A percentile compares a stretch with the other conserved stretches of the same genome.
These are phyloP conservation scores for Collybiopsis luxurians DNA, from an alignment of 768 basidiomycete species.

Conservation along the genomic window DNA sequence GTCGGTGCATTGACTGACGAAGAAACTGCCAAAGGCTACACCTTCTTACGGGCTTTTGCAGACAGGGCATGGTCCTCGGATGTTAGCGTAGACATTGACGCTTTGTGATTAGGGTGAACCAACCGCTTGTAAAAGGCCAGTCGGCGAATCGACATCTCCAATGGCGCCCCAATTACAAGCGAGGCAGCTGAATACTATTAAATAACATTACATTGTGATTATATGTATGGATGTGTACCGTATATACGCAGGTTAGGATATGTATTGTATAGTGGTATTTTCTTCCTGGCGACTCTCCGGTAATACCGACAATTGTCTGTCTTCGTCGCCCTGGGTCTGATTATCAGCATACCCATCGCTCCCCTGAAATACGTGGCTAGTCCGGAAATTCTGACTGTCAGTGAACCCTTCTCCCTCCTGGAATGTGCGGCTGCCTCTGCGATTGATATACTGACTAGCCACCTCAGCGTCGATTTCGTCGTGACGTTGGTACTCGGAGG, in stretches of 20 bases:
- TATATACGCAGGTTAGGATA: not conserved
- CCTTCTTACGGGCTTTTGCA: conserved; percentile 47
- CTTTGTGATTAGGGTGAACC: too few relatives aligned
- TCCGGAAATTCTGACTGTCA: not conserved
- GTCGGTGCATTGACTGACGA: conserved; percentile 42
- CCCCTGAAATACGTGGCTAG: not conserved
- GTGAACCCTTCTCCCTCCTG: conserved; percentile 9
- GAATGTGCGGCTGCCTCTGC: not conserved
- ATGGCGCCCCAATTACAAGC: too few relatives aligned
- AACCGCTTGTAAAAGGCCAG: too few relatives aligned
- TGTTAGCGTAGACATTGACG: conserved; percentile 35
- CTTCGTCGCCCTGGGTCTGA: not conserved
- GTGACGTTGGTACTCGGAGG: conserved; percentile 51
- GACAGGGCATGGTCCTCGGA: conserved; percentile 46
- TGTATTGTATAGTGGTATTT: not conserved
- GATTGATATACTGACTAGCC: not conserved
- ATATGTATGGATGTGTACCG: not conserved
- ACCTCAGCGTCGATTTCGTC: conserved; percentile 2
- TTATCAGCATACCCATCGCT: conserved; percentile 5
- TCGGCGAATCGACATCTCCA: too few relatives aligned
- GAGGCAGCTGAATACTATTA: too few relatives aligned
- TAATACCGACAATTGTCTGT: not conserved
- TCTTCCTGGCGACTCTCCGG: not conserved
- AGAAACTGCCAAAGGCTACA: conserved; percentile 44
- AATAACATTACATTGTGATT: not conserved